A percentile compares a stretch with the other conserved stretches of the same genome.
phyloP scores from a whole-genome alignment of 768 basidiomycete genomes.

The Suillus discolor region DNA sequence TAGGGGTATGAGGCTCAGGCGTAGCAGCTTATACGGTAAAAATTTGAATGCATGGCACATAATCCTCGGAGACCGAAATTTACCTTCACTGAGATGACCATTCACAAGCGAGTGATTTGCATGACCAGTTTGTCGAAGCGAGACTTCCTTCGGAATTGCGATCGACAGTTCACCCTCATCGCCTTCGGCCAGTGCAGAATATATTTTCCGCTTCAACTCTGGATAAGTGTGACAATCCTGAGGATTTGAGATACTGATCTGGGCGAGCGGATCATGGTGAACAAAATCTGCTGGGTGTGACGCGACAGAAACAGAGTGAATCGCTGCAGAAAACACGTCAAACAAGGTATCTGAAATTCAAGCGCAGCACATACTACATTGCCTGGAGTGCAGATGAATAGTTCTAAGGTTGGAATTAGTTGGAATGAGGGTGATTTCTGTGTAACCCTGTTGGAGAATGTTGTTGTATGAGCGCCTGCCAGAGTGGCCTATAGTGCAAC shows the following conservation, averaged over 20 bases:
- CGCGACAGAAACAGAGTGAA: slow-evolving; percentile 73
- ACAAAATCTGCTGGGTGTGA: slow-evolving; percentile 76
- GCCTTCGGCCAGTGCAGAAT: slow-evolving; percentile 85
- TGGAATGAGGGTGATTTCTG: slow-evolving; percentile 88
- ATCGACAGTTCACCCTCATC: slow-evolving; percentile 97
- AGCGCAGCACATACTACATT: slow-evolving; percentile 67
- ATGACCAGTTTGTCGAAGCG: slow-evolving; percentile 61
- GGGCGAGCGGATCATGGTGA: slow-evolving; percentile 74
- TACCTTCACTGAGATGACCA: slow-evolving; percentile 60
- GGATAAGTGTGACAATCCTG: slow-evolving; percentile 88
- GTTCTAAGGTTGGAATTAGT: slow-evolving; percentile 77
- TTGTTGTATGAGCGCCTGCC: slow-evolving; percentile 22
- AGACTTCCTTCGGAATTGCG: slow-evolving; percentile 74
- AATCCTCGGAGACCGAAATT: slow-evolving; percentile 15
- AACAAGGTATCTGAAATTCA: slow-evolving; percentile 20
- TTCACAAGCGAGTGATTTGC: slow-evolving; percentile 38
- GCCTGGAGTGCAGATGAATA: slow-evolving; percentile 85
- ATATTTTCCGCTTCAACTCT: slow-evolving; percentile 90
- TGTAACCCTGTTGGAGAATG: slow-evolving; percentile 69
- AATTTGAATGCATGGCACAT: slow-evolving; percentile 12
- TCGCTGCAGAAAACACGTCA: slow-evolving; percentile 47
- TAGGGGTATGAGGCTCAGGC: slow-evolving; percentile 80
- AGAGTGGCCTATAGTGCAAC: slow-evolving; percentile 30
- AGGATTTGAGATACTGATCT: slow-evolving; percentile 64
- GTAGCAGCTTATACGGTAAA: slow-evolving; percentile 55